A percentile compares a stretch with the other conserved stretches of the same genome.
These are phyloP conservation scores for Diaporthe australafricana DNA, from an alignment of 2,329 filamentous ascomycete species.

Conservation along the genomic window DNA sequence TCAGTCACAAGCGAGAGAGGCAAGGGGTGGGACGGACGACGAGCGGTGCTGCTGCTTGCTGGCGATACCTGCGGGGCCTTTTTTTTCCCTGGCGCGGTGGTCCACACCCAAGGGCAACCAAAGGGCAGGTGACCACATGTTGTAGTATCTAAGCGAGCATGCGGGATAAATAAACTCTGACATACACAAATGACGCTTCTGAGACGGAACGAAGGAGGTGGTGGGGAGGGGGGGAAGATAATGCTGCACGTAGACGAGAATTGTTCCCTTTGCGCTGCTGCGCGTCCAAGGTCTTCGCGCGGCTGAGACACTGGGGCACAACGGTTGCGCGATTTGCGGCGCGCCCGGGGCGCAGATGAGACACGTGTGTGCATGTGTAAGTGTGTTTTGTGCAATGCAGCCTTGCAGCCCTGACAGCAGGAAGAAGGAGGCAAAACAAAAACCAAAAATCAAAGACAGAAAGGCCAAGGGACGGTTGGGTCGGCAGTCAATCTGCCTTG, in stretches of 20 bases:
- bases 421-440: neutral
- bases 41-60: too few species aligned
- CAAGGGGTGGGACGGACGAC: neutral
- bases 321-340: slow-evolving; percentile 31
- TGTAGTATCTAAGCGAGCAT: slow-evolving; percentile 14
- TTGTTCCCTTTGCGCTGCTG: neutral
- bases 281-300: neutral
- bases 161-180: slow-evolving; percentile 1
- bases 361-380: slow-evolving; percentile 16
- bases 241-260: neutral
- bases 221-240: neutral
- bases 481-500: slow-evolving; percentile 2
- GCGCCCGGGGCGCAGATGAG: slow-evolving; percentile 21
- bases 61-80: too few species aligned
- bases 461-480: neutral
- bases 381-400: slow-evolving; percentile 11
- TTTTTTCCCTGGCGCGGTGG: too few species aligned
- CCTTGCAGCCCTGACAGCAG: neutral
- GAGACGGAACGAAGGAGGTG: too few species aligned
- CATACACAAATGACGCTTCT: neutral
- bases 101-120: too few species aligned
- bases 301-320: slow-evolving; percentile 23
- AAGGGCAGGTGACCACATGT: too few species aligned
- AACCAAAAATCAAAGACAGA: neutral
- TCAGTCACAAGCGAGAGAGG: slow-evolving; percentile 22